A percentile compares a stretch with the other conserved stretches of the same genome.
phyloP scores from a whole-genome alignment of 2,329 filamentous ascomycete species.

The Pleomassaria siparia region DNA sequence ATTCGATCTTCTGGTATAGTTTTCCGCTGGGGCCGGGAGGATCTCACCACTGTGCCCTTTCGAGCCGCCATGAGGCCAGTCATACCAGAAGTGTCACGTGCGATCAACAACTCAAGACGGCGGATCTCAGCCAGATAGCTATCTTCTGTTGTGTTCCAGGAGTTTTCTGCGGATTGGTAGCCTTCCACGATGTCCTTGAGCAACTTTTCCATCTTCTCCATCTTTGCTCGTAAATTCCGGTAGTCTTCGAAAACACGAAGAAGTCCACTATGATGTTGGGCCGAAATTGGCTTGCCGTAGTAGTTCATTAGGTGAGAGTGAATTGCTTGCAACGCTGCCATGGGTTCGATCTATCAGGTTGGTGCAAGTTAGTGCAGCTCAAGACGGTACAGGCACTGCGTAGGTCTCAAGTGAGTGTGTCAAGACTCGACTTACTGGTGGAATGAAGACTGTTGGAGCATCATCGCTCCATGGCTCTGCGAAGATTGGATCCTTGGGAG shows the following conservation, averaged over 20 bases:
- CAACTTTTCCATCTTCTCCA: conserved; percentile 28
- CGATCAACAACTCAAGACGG: conserved; percentile 48
- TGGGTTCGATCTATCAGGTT: conserved; percentile 21
- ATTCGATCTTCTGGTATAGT: conserved; percentile 14
- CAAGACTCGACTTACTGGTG: conserved; percentile 4
- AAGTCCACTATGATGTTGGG: conserved; percentile 40
- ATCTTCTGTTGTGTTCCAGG: conserved; percentile 36
- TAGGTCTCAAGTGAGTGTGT: not conserved
- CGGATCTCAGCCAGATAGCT: conserved; percentile 47
- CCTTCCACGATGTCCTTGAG: conserved; percentile 29
- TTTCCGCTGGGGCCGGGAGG: conserved; percentile 26
- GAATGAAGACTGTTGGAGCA: conserved; percentile 11
- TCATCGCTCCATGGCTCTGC: conserved; percentile 31
- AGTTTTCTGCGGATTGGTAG: conserved; percentile 30
- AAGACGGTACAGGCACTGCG: not conserved
- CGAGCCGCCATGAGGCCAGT: conserved; percentile 45
- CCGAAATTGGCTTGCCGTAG: conserved; percentile 26
- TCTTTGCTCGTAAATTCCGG: conserved; percentile 38
- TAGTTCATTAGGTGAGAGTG: conserved; percentile 25
- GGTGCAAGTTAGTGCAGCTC: not conserved
- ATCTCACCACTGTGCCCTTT: conserved; percentile 43
- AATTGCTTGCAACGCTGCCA: conserved; percentile 26
- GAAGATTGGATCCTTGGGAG: conserved; percentile 23
- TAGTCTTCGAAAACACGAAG: conserved; percentile 49
- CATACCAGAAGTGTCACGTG: conserved; percentile 44